A percentile compares a stretch with the other conserved stretches of the same genome.
Evolutionary conservation across 1,284 basidiomycete species (phyloP).

Genomic region (Cerioporus squamosus): DNA sequence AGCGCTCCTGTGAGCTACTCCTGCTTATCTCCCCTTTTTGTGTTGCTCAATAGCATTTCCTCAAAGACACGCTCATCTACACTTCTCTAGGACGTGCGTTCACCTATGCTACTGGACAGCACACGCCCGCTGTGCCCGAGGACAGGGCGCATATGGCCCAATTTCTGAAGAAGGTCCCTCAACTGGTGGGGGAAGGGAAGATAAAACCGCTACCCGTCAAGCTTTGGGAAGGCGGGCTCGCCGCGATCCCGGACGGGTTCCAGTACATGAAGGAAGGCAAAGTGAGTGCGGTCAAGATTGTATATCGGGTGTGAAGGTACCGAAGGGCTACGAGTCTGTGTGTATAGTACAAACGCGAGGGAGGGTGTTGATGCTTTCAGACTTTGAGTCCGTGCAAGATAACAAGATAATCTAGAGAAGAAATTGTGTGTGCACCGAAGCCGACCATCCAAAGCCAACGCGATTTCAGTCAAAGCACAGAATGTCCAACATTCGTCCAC

Average conservation of each 20-base stretch:
- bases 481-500: background rate
- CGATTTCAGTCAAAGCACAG: no score
- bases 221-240: conserved; percentile 25
- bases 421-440: no score
- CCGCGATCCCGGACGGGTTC: conserved; percentile 24
- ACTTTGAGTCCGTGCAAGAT: no score
- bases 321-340: no score
- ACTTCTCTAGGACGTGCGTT: conserved; percentile 23
- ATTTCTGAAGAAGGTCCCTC: conserved; percentile 25
- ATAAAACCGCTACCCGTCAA: conserved; percentile 25
- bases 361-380: no score
- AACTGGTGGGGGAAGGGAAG: conserved; percentile 16
- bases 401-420: no score
- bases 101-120: background rate
- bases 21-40: no score
- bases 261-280: conserved; percentile 26
- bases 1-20: background rate
- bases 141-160: conserved; percentile 23
- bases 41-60: background rate
- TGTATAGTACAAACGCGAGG: no score
- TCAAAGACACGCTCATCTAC: conserved; percentile 21
- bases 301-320: conserved; percentile 14
- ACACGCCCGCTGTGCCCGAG: conserved; percentile 8
- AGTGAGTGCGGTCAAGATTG: conserved; percentile 29
- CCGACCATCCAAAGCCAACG: no score